Conservation (phyloP, 441 rosid species). For the Gossypium gossypioides region DNA sequence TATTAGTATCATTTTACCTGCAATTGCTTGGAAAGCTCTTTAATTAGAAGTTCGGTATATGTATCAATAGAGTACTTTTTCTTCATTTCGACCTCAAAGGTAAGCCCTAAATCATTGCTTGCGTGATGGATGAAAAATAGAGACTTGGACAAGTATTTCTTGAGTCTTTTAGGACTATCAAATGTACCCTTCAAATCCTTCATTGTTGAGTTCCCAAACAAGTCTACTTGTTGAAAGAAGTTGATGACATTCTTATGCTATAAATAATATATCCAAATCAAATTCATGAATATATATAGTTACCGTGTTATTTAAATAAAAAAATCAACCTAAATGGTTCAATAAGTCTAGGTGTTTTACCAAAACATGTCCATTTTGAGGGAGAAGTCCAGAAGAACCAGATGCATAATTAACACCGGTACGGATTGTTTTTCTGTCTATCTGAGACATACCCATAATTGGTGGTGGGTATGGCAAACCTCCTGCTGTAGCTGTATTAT, state of each 20-base stretch:
- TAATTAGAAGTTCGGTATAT: not conserved
- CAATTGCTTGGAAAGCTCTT: slow-evolving; percentile 1
- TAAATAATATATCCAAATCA: too few species aligned
- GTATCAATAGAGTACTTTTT: not conserved
- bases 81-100: not conserved
- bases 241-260: not conserved
- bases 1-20: slow-evolving; percentile 5
- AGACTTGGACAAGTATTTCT: not conserved
- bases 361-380: not conserved
- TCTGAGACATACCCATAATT: not conserved
- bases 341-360: not conserved
- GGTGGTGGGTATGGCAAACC: slow-evolving; percentile 20
- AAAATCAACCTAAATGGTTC: not conserved
- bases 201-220: not conserved
- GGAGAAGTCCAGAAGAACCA: slow-evolving; percentile 15
- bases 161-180: not conserved
- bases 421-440: not conserved
- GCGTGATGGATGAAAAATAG: not conserved
- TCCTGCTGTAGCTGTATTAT: slow-evolving; percentile 4
- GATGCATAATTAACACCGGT: slow-evolving; percentile 16
- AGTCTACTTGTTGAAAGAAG: not conserved
- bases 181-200: not conserved
- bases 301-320: too few species aligned
- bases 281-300: too few species aligned
- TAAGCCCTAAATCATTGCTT: not conserved